A percentile compares a stretch with the other conserved stretches of the same genome.
phyloP scores from a whole-genome alignment of 2,329 filamentous ascomycete genomes.

The Ophiostoma quercus region DNA sequence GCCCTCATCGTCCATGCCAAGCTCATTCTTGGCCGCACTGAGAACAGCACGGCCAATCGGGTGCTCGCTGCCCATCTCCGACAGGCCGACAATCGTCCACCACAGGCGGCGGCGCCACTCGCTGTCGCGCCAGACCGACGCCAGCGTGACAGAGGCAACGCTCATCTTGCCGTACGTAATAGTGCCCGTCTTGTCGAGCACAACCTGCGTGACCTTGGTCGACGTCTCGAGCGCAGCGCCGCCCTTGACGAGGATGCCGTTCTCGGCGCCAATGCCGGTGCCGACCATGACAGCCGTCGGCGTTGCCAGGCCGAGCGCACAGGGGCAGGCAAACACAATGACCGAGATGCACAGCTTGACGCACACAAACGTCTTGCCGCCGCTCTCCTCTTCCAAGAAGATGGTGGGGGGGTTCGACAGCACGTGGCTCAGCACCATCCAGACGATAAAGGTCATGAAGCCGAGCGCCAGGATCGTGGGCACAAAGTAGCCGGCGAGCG shows the following conservation, averaged over 20 bases:
- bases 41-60: constrained; percentile 90
- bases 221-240: constrained; percentile 85
- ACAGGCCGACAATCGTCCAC: constrained; percentile 95
- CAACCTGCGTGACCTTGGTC: constrained; percentile 82
- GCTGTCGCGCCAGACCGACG: constrained; percentile 62
- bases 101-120: constrained; percentile 69
- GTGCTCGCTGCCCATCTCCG: constrained; percentile 93
- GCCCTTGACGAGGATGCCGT: constrained; percentile 96
- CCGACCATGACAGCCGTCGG: constrained; percentile 98
- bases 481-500: constrained; percentile 88
- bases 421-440: constrained; percentile 92
- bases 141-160: constrained; percentile 66
- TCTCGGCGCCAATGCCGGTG: constrained; percentile 90
- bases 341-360: constrained; percentile 97
- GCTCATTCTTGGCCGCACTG: constrained; percentile 65
- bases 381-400: constrained; percentile 72
- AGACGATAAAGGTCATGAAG: constrained; percentile 75
- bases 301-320: constrained; percentile 89
- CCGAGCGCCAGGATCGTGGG: constrained; percentile 83
- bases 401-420: constrained; percentile 80
- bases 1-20: constrained; percentile 66
- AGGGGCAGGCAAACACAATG: constrained; percentile 96
- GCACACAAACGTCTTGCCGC: constrained; percentile 93
- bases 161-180: constrained; percentile 94
- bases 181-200: constrained; percentile 94